Conservation (phyloP, 306 rosid genomes). For the Lathyrus oleraceus region DNA sequence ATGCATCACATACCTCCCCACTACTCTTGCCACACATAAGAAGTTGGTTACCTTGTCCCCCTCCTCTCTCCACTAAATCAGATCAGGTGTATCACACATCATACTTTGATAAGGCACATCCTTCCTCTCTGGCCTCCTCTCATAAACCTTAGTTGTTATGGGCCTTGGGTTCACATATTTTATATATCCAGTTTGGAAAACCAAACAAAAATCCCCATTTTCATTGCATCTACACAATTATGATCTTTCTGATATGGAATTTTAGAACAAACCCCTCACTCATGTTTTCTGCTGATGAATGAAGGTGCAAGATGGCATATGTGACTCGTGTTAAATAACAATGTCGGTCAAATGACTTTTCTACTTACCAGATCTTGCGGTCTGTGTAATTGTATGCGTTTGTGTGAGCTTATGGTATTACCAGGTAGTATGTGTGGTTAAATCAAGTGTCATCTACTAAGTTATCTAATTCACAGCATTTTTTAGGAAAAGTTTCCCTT, state of each 20-base stretch:
- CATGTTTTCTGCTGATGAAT: constrained; percentile 8
- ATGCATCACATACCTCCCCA: neutral
- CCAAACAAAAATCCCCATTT: constrained; percentile 15
- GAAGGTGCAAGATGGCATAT: constrained; percentile 23
- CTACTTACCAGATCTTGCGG: constrained; percentile 25
- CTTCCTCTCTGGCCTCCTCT: no score
- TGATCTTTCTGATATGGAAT: constrained; percentile 8
- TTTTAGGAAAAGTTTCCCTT: neutral
- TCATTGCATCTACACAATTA: constrained; percentile 21
- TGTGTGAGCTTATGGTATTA: neutral
- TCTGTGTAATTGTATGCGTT: neutral
- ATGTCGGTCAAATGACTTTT: constrained; percentile 3
- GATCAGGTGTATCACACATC: neutral
- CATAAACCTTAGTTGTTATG: neutral
- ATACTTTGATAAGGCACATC: neutral
- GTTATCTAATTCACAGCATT: neutral
- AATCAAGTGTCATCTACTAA: constrained; percentile 1
- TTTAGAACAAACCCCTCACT: neutral
- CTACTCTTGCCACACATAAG: neutral
- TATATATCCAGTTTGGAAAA: constrained; percentile 23
- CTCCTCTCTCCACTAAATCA: neutral
- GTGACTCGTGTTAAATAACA: constrained; percentile 10
- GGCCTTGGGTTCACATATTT: neutral
- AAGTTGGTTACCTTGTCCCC: no score
- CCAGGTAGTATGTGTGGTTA: neutral